These are phyloP conservation scores for Heliamphora exappendiculata DNA, from an alignment of 148 eudicot genomes.

Conservation along the genomic window DNA sequence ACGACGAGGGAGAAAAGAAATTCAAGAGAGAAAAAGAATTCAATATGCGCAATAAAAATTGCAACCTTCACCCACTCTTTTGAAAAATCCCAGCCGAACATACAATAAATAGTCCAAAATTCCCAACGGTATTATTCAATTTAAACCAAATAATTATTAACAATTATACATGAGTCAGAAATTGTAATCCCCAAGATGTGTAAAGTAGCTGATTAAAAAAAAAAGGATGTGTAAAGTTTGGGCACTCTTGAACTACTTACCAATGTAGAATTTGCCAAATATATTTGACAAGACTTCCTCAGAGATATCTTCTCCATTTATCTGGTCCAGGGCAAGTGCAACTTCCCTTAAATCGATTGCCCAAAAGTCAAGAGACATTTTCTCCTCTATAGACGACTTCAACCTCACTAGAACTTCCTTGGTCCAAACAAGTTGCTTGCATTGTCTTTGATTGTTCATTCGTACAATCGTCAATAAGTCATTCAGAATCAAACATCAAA, in stretches of 20 bases:
- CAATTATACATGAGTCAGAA: too few species aligned
- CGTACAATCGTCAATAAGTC: not conserved
- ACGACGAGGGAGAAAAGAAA: too few species aligned
- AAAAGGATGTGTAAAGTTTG: not conserved
- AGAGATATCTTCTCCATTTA: slow-evolving; percentile 80
- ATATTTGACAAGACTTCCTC: slow-evolving; percentile 82
- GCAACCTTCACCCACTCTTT: too few species aligned
- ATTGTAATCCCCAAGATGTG: too few species aligned
- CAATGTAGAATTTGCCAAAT: slow-evolving; percentile 87
- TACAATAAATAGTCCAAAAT: too few species aligned
- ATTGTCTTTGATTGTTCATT: slow-evolving; percentile 59
- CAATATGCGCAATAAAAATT: too few species aligned
- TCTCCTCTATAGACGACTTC: slow-evolving; percentile 61
- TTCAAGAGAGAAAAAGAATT: too few species aligned
- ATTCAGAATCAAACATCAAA: not conserved
- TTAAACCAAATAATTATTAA: too few species aligned
- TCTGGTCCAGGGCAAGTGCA: slow-evolving; percentile 77
- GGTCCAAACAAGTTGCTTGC: slow-evolving; percentile 79
- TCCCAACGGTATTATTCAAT: too few species aligned
- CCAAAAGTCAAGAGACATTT: slow-evolving; percentile 82
- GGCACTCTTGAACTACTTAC: slow-evolving; percentile 20
- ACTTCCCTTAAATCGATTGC: slow-evolving; percentile 89
- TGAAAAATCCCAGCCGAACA: too few species aligned
- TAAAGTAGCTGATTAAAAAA: too few species aligned
- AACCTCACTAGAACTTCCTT: slow-evolving; percentile 78